phyloP scores from a whole-genome alignment of 2,329 filamentous ascomycete genomes.

The Aspergillus jensenii region DNA sequence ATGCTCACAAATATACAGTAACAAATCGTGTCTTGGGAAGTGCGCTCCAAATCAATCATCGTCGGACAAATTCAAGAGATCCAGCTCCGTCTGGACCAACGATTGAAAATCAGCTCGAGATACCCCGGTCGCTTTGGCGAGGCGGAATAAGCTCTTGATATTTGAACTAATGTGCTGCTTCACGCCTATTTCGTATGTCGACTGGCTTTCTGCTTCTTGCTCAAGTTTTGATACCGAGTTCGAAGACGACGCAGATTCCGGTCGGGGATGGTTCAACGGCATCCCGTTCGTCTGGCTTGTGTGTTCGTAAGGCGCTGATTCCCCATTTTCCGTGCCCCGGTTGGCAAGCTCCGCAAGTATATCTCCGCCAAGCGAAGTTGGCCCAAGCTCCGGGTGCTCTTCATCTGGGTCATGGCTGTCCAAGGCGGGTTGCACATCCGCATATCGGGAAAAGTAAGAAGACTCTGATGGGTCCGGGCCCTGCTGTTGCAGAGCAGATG shows the following conservation, averaged over 20 bases:
- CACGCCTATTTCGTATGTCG: slow-evolving; percentile 59
- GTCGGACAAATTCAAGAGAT: slow-evolving; percentile 58
- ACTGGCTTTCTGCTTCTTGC: slow-evolving; percentile 50
- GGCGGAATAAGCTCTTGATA: slow-evolving; percentile 62
- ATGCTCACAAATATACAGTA: slow-evolving; percentile 11
- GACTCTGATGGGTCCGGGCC: slow-evolving; percentile 49
- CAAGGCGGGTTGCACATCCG: slow-evolving; percentile 63
- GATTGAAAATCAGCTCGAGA: slow-evolving; percentile 59
- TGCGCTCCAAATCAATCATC: slow-evolving; percentile 28
- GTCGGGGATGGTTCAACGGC: slow-evolving; percentile 43
- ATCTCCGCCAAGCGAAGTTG: slow-evolving; percentile 57
- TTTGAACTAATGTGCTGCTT: slow-evolving; percentile 64
- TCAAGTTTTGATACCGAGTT: slow-evolving; percentile 57
- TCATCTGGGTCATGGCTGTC: slow-evolving; percentile 63
- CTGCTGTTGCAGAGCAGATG: slow-evolving; percentile 29
- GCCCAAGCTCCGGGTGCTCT: slow-evolving; percentile 46
- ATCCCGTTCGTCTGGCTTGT: slow-evolving; percentile 25
- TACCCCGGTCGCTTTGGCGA: slow-evolving; percentile 60
- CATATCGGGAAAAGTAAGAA: slow-evolving; percentile 62
- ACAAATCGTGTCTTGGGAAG: neutral
- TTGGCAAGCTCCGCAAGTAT: slow-evolving; percentile 44
- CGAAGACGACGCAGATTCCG: slow-evolving; percentile 42
- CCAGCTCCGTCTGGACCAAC: slow-evolving; percentile 59
- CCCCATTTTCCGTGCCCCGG: slow-evolving; percentile 35
- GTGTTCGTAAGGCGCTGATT: slow-evolving; percentile 20